Evolutionary conservation across 495 filamentous ascomycete species (phyloP), one percentile per base, ranked within the genome.

Genomic region (Xanthoparmelia taractica): DNA sequence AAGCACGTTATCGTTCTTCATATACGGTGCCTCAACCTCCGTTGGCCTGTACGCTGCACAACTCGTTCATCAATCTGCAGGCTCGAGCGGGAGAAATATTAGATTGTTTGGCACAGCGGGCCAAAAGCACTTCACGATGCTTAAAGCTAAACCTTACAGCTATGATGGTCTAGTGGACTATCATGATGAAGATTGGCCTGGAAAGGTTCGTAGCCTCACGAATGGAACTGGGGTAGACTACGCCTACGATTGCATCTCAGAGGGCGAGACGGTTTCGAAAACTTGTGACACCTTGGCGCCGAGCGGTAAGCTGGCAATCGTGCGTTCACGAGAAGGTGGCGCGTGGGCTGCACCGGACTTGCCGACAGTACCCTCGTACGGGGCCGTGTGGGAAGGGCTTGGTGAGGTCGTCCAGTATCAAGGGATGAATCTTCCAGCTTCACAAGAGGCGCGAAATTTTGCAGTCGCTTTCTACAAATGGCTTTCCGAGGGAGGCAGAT

Each of bases 311-410:
- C 38, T 58, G 56, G 34, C 34, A 20, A 58, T 58, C 27, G 56
- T 58, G 56, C 56, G 56, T 58, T 58, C 56, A 11, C 38, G 56
- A 58, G 56, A 58, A 58, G 56, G 56, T 20, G 56, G 56, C 56
- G 56, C 56, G 34, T 58, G 56, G 56, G 40, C 13, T 58, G 56
- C 8, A 58, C 3, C 8, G 15, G 56, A 57, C 25, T 58, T 58
- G 56, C 34, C 31, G n/a, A 25, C 25, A 4, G 56, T 40, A 58
- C 56, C 56, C 34, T 58, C 56, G 56, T 58, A 58, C 56, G 56
- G 33, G 56, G 56, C 56, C 34, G 56, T 58, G 34, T 58, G 33
- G 56, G 56, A 58, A 58, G 56, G 56, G 10, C 13, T 58, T 4
- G 56, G 56, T 38, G 56, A 58, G 40, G 34, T 17, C 5, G 56